Conservation (phyloP, 2,329 filamentous ascomycete genomes). For the Rosellinia necatrix region DNA sequence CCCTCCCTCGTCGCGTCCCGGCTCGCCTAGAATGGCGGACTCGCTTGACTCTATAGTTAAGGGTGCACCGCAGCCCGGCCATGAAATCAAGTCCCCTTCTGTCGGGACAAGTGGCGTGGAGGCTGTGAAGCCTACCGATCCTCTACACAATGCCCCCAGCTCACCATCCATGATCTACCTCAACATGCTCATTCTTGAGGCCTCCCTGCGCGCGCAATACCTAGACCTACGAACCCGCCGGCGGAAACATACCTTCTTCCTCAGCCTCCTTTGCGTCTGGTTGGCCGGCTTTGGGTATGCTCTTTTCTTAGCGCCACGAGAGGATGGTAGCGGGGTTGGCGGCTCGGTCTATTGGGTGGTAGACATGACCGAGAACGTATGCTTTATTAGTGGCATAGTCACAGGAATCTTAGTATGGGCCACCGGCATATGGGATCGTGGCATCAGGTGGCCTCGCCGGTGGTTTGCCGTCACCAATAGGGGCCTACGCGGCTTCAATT, state of each 20-base stretch:
- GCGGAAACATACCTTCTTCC: conserved; percentile 91
- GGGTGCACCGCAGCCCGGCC: conserved; percentile 73
- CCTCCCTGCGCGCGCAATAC: conserved; percentile 89
- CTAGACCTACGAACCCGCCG: conserved; percentile 85
- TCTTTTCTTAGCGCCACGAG: conserved; percentile 91
- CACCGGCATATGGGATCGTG: conserved; percentile 94
- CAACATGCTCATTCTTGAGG: conserved; percentile 95
- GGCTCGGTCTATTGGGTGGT: conserved; percentile 97
- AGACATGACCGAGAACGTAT: conserved; percentile 87
- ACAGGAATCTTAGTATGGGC: conserved; percentile 88
- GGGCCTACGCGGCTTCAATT: conserved; percentile 89
- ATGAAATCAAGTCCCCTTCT: conserved; percentile 52
- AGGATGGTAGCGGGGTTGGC: conserved; percentile 88
- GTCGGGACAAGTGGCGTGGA: conserved; percentile 49
- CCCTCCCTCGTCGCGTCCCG: background rate
- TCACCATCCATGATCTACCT: conserved; percentile 96
- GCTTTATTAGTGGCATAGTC: conserved; percentile 86
- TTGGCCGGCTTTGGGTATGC: conserved; percentile 84
- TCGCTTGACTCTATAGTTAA: conserved; percentile 89
- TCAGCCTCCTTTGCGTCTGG: conserved; percentile 80
- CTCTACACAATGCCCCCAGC: conserved; percentile 80
- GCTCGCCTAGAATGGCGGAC: conserved; percentile 57
- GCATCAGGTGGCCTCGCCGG: conserved; percentile 88
- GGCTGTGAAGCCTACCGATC: conserved; percentile 62
- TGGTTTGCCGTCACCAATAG: conserved; percentile 91